phyloP scores from a whole-genome alignment of 1,139 yeast genomes.

The Debaryomyces nepalensis region DNA sequence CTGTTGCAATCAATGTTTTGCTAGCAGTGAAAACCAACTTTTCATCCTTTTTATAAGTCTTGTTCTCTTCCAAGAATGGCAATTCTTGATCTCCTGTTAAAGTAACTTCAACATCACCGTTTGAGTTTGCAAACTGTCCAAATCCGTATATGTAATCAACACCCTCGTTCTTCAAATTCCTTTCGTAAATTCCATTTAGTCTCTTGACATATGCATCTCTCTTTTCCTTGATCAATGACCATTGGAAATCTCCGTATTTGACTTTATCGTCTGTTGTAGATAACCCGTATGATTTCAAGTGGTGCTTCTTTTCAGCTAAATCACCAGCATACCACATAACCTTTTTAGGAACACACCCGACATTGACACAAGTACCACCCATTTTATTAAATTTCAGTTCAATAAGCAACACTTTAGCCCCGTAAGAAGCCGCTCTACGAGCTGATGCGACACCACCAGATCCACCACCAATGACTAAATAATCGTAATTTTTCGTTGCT shows the following conservation, averaged over 20 bases:
- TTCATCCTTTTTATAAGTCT: slow-evolving; percentile 48
- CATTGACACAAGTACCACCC: slow-evolving; percentile 99
- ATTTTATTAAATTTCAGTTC: slow-evolving; percentile 70
- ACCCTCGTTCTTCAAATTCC: slow-evolving; percentile 83
- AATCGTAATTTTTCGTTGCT: slow-evolving; percentile 68
- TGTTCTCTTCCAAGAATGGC: slow-evolving; percentile 35
- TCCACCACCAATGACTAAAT: slow-evolving; percentile 98
- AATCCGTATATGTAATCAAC: slow-evolving; percentile 88
- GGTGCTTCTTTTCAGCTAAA: slow-evolving; percentile 71
- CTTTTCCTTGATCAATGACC: slow-evolving; percentile 79
- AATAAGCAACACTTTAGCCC: slow-evolving; percentile 82
- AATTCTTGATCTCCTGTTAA: slow-evolving; percentile 49
- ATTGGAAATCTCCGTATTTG: slow-evolving; percentile 65
- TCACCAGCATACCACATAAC: slow-evolving; percentile 99
- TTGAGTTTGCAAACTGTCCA: slow-evolving; percentile 67
- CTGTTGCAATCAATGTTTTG: slow-evolving; percentile 86
- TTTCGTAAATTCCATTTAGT: slow-evolving; percentile 90
- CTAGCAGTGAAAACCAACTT: slow-evolving; percentile 74
- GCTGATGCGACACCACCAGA: slow-evolving; percentile 99
- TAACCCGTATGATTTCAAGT: slow-evolving; percentile 84
- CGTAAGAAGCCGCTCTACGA: slow-evolving; percentile 92
- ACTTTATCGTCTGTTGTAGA: slow-evolving; percentile 57
- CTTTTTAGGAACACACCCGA: slow-evolving; percentile 98
- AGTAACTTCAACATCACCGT: slow-evolving; percentile 80
- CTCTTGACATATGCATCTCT: slow-evolving; percentile 90